Conservation (phyloP, 2,329 filamentous ascomycete genomes). For the Fusarium lyarnte region DNA sequence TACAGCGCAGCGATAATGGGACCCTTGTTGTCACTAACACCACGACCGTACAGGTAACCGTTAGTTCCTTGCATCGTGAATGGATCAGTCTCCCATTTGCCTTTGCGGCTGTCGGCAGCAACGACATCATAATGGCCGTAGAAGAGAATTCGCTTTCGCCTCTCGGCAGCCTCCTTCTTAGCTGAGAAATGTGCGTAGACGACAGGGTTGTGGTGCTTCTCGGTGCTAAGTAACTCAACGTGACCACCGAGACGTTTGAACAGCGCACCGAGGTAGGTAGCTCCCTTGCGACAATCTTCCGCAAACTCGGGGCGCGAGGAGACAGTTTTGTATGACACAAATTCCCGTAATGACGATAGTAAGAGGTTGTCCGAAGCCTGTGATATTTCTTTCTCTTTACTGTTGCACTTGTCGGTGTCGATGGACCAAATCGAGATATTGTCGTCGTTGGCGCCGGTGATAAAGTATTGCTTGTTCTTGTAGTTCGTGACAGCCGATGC, state of each 20-base stretch:
- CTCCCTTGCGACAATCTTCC: constrained; percentile 91
- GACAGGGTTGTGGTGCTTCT: constrained; percentile 86
- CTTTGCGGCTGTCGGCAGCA: constrained; percentile 81
- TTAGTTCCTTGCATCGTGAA: constrained; percentile 91
- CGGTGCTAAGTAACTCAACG: constrained; percentile 88
- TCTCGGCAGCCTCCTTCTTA: constrained; percentile 70
- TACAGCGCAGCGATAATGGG: constrained; percentile 94
- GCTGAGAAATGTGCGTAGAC: constrained; percentile 89
- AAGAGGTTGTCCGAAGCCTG: constrained; percentile 61
- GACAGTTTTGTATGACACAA: constrained; percentile 91
- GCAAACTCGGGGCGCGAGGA: constrained; percentile 87
- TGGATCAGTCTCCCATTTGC: constrained; percentile 87
- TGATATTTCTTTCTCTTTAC: constrained; percentile 52
- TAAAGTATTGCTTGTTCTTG: constrained; percentile 81
- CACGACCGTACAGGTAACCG: constrained; percentile 92
- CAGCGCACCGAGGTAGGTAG: constrained; percentile 86
- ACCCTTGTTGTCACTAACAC: constrained; percentile 98
- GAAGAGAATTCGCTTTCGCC: constrained; percentile 88
- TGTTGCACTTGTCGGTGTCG: constrained; percentile 48
- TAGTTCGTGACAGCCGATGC: constrained; percentile 80
- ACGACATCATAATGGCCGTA: constrained; percentile 99
- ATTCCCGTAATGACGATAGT: constrained; percentile 80
- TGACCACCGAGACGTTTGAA: constrained; percentile 93
- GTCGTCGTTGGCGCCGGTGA: constrained; percentile 94
- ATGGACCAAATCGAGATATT: constrained; percentile 90